phyloP scores from a whole-genome alignment of 306 rosid genomes.

The Cucumis hystrix region DNA sequence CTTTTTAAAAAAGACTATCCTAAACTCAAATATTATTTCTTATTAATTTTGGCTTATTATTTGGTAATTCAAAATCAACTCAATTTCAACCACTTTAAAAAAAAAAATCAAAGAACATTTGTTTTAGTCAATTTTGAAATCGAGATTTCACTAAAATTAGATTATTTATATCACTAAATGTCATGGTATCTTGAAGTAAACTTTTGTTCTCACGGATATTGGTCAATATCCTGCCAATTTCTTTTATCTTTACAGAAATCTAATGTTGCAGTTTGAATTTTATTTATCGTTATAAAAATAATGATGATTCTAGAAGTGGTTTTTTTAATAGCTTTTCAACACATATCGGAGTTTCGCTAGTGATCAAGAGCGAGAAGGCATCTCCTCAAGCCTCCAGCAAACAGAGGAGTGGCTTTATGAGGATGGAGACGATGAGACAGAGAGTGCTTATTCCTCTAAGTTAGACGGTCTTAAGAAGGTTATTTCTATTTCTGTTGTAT shows the following conservation, averaged over 20 bases:
- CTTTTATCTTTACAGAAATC: neutral
- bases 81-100: too few relatives aligned
- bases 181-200: neutral
- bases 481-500: conserved; percentile 4
- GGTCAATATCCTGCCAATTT: neutral
- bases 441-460: conserved; percentile 53
- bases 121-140: too few relatives aligned
- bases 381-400: conserved; percentile 66
- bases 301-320: neutral
- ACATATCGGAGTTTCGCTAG: conserved; percentile 65
- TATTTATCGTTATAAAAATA: neutral
- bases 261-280: neutral
- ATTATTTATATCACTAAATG: neutral
- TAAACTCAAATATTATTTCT: too few relatives aligned
- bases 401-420: conserved; percentile 88
- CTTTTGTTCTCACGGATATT: neutral
- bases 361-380: conserved; percentile 60
- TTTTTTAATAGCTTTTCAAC: conserved; percentile 48
- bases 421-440: conserved; percentile 88
- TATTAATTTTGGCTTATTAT: too few relatives aligned
- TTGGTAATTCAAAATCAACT: too few relatives aligned
- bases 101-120: too few relatives aligned
- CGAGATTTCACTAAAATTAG: too few relatives aligned
- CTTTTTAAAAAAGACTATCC: too few relatives aligned
- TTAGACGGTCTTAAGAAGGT: conserved; percentile 72